These are phyloP conservation scores for Lepidopterella palustris DNA, from an alignment of 495 filamentous ascomycete genomes.

Conservation along the genomic window DNA sequence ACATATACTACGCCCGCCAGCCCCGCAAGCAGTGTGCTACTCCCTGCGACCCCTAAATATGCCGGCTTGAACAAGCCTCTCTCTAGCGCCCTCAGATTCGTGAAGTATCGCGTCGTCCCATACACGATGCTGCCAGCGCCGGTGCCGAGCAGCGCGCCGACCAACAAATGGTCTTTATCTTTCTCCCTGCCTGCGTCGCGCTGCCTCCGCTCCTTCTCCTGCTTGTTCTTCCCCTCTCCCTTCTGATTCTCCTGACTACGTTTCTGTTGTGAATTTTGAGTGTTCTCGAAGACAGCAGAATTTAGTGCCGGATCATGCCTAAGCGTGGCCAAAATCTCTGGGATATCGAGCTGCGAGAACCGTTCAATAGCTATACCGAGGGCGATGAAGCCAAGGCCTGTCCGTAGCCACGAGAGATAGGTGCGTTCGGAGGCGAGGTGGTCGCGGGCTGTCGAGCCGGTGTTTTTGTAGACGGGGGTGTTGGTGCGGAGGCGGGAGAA, in stretches of 20 bases:
- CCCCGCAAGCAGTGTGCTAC: conserved; percentile 3
- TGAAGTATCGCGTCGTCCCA: conserved; percentile 31
- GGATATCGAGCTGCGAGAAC: conserved; percentile 18
- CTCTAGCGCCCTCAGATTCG: conserved; percentile 23
- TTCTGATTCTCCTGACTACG: too few species aligned
- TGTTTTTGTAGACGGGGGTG: conserved; percentile 26
- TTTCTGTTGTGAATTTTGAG: conserved; percentile 10
- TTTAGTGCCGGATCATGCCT: background rate
- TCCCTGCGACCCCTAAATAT: conserved; percentile 4
- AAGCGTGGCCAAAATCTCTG: conserved; percentile 15
- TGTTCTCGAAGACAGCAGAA: too few species aligned
- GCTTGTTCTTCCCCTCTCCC: background rate
- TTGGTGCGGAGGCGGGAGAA: conserved; percentile 16
- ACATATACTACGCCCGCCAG: conserved; percentile 11
- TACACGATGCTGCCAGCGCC: conserved; percentile 26
- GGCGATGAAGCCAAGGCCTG: conserved; percentile 49
- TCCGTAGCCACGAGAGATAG: conserved; percentile 50
- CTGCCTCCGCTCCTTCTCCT: too few species aligned
- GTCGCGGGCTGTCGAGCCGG: conserved; percentile 40
- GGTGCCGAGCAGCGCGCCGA: conserved; percentile 23
- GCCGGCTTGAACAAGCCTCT: conserved; percentile 27
- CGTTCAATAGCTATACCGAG: conserved; percentile 45
- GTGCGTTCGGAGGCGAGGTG: conserved; percentile 51
- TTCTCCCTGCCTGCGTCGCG: too few species aligned
- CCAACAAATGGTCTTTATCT: conserved; percentile 14